phyloP scores from a whole-genome alignment of 352 stramenopile species.

The Blastocystis sp. region DNA sequence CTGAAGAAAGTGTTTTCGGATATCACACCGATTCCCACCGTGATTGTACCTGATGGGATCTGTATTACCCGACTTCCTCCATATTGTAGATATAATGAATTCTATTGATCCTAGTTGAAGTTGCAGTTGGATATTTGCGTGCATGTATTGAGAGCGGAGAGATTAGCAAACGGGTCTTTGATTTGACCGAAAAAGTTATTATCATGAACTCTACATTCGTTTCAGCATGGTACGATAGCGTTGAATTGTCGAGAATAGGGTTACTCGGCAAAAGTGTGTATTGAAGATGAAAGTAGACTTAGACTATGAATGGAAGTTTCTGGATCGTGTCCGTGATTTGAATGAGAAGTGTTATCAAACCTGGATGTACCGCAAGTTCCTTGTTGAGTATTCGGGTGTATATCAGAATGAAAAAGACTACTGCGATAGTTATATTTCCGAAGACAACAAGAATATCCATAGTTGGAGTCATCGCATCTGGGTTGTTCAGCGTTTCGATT shows the following conservation, averaged over 20 bases:
- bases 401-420: conserved; percentile 45
- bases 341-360: conserved; percentile 54
- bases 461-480: conserved; percentile 33
- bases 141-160: conserved; percentile 2
- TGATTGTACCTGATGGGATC: conserved; percentile 7
- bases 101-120: background rate
- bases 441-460: conserved; percentile 59
- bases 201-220: conserved; percentile 1
- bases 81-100: background rate
- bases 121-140: background rate
- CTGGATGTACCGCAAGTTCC: conserved; percentile 30
- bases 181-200: conserved; percentile 6
- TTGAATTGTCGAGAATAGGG: background rate
- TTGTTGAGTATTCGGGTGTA: background rate
- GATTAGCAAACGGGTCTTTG: conserved; percentile 22
- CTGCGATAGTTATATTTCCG: conserved; percentile 47
- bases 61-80: background rate
- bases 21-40: background rate
- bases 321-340: background rate
- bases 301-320: conserved; percentile 39
- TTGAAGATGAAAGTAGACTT: conserved; percentile 3
- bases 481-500: conserved; percentile 2
- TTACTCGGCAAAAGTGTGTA: conserved; percentile 30
- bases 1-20: background rate
- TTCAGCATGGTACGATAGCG: background rate